phyloP scores from a whole-genome alignment of 805 yeast genomes.

The Lachancea cidri region DNA sequence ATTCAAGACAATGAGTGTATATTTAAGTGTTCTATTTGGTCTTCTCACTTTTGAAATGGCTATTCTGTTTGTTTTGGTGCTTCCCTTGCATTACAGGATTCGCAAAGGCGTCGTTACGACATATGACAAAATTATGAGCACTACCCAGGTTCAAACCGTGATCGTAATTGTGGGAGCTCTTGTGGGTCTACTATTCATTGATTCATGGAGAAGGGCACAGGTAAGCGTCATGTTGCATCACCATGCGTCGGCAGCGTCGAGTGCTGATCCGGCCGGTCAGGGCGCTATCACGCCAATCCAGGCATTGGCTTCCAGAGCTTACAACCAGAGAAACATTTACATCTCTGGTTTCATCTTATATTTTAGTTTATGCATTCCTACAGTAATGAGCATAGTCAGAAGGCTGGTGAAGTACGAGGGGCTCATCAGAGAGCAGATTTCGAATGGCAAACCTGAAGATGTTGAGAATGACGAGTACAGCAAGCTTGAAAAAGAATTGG shows the following conservation, averaged over 20 bases:
- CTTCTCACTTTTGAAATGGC: constrained; percentile 50
- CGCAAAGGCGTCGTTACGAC: constrained; percentile 41
- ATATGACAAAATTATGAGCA: constrained; percentile 33
- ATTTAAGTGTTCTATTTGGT: constrained; percentile 38
- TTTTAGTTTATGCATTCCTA: constrained; percentile 48
- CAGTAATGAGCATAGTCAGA: constrained; percentile 47
- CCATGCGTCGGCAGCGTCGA: constrained; percentile 25
- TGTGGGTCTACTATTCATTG: constrained; percentile 47
- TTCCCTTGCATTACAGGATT: constrained; percentile 50
- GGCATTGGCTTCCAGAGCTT: constrained; percentile 53
- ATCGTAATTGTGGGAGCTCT: constrained; percentile 38
- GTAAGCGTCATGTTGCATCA: constrained; percentile 27
- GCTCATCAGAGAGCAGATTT: constrained; percentile 18
- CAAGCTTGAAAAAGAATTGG: constrained; percentile 35
- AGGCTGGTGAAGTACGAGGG: constrained; percentile 48
- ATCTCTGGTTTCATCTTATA: constrained; percentile 59
- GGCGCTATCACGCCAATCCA: constrained; percentile 40
- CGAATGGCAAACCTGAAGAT: constrained; percentile 13
- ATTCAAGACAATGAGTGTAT: constrained; percentile 26
- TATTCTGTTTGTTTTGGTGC: constrained; percentile 40
- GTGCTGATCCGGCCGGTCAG: constrained; percentile 12
- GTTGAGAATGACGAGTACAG: constrained; percentile 27
- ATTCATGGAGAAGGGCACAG: constrained; percentile 45
- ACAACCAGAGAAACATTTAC: constrained; percentile 58
- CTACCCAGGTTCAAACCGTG: constrained; percentile 43